Percentiles rank a stretch among this genome's conserved stretches.
Conservation (phyloP, 257 asterid genomes). For the Nicotiana sylvestris region DNA sequence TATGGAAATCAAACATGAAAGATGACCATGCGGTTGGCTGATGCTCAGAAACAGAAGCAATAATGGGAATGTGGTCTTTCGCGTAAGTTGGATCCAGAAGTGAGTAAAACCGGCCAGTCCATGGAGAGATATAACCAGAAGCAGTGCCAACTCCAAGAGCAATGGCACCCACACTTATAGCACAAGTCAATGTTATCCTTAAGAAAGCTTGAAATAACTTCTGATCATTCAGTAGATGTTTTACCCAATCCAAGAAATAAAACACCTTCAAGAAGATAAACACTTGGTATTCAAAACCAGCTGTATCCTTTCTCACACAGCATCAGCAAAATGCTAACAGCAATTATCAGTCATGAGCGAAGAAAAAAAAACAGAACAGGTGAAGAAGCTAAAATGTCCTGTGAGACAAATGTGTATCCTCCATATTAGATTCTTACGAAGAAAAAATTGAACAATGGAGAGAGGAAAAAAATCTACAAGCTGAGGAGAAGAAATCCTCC, state of each 20-base stretch:
- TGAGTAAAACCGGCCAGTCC: constrained; percentile 99
- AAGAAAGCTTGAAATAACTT: constrained; percentile 83
- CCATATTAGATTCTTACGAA: neutral
- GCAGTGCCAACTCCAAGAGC: constrained; percentile 97
- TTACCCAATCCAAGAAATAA: constrained; percentile 94
- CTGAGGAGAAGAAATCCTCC: neutral
- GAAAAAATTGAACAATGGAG: neutral
- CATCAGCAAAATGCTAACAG: neutral
- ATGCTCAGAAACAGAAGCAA: constrained; percentile 98
- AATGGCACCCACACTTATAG: constrained; percentile 72
- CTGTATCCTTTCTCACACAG: neutral
- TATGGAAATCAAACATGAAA: constrained; percentile 96
- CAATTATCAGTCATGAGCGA: neutral
- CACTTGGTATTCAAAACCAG: constrained; percentile 12
- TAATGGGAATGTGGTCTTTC: constrained; percentile 95
- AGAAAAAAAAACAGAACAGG: neutral
- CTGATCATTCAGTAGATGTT: constrained; percentile 74
- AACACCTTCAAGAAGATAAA: constrained; percentile 62
- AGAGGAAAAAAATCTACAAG: neutral
- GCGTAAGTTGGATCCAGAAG: constrained; percentile 97
- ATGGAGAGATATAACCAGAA: constrained; percentile 94
- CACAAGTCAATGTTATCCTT: constrained; percentile 78
- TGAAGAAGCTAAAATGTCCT: neutral
- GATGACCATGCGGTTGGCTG: constrained; percentile 99
- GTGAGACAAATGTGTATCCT: neutral